Percentiles rank a stretch among this genome's conserved stretches.
phyloP scores from a whole-genome alignment of 106 monocot genomes.

The Apostasia shenzhenica region DNA sequence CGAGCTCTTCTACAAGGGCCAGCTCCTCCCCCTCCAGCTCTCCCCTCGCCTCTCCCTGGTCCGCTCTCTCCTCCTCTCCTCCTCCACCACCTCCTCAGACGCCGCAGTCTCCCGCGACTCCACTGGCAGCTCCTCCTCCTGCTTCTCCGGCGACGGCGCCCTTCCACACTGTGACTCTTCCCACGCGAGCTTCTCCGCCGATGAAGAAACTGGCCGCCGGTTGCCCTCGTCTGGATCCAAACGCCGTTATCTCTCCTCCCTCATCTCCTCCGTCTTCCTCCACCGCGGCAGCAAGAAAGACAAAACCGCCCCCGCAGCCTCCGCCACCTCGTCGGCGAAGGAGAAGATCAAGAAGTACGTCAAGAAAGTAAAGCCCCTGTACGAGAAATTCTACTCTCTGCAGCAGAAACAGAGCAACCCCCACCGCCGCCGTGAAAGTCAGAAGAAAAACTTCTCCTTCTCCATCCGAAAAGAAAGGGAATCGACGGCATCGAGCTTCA shows the following conservation, averaged over 20 bases:
- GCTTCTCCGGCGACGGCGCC: not conserved
- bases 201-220: slow-evolving; percentile 32
- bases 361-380: slow-evolving; percentile 76
- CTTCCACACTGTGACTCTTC: slow-evolving; percentile 52
- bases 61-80: slow-evolving; percentile 44
- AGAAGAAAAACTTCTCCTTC: slow-evolving; percentile 71
- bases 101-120: slow-evolving; percentile 3
- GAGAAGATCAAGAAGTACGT: slow-evolving; percentile 83
- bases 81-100: slow-evolving; percentile 3
- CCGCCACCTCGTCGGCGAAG: slow-evolving; percentile 28
- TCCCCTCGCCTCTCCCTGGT: slow-evolving; percentile 44
- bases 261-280: slow-evolving; percentile 82
- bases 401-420: slow-evolving; percentile 20
- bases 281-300: slow-evolving; percentile 49
- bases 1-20: slow-evolving; percentile 79
- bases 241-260: slow-evolving; percentile 54
- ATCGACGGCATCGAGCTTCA: not conserved
- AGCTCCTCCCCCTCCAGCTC: slow-evolving; percentile 77
- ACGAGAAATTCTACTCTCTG: slow-evolving; percentile 50
- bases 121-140: slow-evolving; percentile 6
- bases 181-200: slow-evolving; percentile 61
- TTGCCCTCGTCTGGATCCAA: slow-evolving; percentile 1
- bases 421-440: not conserved
- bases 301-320: slow-evolving; percentile 3
- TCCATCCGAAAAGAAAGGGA: slow-evolving; percentile 45